Conservation (phyloP, 352 stramenopile genomes). For the Aphanomyces euteiches region DNA sequence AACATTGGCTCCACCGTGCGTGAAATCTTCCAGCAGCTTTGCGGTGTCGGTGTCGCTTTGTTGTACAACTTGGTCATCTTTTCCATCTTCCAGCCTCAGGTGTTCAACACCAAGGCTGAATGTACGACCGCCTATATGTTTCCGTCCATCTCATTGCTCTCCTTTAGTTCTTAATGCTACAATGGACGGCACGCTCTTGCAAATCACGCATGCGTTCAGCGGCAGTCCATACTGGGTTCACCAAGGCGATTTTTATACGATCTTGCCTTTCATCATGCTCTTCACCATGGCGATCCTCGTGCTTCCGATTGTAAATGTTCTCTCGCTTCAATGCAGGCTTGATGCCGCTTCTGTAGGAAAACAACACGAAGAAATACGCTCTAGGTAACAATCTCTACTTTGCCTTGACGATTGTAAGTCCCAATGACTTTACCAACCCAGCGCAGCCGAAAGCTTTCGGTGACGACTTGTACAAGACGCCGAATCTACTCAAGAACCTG, state of each 20-base stretch:
- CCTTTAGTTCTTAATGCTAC: constrained; percentile 27
- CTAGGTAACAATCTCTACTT: constrained; percentile 83
- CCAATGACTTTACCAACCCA: constrained; percentile 47
- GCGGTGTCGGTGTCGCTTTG: constrained; percentile 67
- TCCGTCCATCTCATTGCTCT: constrained; percentile 38
- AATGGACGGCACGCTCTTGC: constrained; percentile 6
- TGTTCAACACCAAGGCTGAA: constrained; percentile 20
- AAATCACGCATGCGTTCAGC: constrained; percentile 62
- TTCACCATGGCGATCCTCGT: constrained; percentile 64
- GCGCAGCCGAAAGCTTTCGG: constrained; percentile 38
- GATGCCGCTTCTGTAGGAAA: constrained; percentile 33
- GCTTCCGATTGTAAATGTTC: constrained; percentile 43
- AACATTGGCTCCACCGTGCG: constrained; percentile 64
- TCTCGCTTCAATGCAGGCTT: too few relatives aligned
- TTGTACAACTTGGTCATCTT: constrained; percentile 77
- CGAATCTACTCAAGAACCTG: constrained; percentile 68
- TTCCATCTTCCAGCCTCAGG: constrained; percentile 36
- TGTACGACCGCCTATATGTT: constrained; percentile 33
- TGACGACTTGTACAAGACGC: constrained; percentile 50
- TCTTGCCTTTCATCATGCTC: constrained; percentile 69
- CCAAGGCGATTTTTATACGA: constrained; percentile 63
- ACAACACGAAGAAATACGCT: constrained; percentile 80
- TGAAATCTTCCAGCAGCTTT: constrained; percentile 69
- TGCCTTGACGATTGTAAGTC: constrained; percentile 60
- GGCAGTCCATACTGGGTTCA: constrained; percentile 63